phyloP scores from a whole-genome alignment of 257 asterid genomes.

The Forsythia viridissima region DNA sequence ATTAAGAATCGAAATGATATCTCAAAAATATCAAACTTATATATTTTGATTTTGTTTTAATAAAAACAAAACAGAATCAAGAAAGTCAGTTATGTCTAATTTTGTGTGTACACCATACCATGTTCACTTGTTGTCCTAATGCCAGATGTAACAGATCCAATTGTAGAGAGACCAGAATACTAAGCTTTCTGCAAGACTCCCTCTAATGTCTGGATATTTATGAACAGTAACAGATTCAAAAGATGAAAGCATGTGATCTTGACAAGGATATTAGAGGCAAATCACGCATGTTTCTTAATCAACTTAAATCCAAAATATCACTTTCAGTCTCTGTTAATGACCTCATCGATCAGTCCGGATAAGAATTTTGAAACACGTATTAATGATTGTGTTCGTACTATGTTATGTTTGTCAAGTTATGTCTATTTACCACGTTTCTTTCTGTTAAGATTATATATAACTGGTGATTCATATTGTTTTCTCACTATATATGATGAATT shows the following conservation, averaged over 20 bases:
- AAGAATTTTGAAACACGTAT: background rate
- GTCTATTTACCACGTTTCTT: background rate
- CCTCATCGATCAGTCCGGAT: background rate
- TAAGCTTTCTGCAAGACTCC: slow-evolving; percentile 26
- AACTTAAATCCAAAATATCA: slow-evolving; percentile 28
- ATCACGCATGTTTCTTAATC: slow-evolving; percentile 13
- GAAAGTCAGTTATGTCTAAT: slow-evolving; percentile 19
- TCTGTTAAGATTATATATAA: background rate
- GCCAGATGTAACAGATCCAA: slow-evolving; percentile 17
- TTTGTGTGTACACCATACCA: background rate
- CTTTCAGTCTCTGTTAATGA: slow-evolving; percentile 30
- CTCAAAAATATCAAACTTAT: background rate
- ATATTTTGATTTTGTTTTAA: background rate
- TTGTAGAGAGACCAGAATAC: slow-evolving; percentile 35
- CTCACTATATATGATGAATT: background rate
- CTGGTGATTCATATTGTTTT: background rate
- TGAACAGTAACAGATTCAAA: slow-evolving; percentile 13
- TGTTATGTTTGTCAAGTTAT: background rate
- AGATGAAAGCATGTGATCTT: slow-evolving; percentile 37
- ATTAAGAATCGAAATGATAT: background rate
- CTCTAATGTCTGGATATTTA: slow-evolving; percentile 21
- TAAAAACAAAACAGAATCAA: background rate
- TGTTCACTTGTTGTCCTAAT: slow-evolving; percentile 2
- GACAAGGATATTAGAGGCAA: slow-evolving; percentile 45
- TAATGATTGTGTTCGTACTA: background rate